Evolutionary conservation across 257 asterid species (phyloP).

Genomic region (Jaltomata sinuosa): DNA sequence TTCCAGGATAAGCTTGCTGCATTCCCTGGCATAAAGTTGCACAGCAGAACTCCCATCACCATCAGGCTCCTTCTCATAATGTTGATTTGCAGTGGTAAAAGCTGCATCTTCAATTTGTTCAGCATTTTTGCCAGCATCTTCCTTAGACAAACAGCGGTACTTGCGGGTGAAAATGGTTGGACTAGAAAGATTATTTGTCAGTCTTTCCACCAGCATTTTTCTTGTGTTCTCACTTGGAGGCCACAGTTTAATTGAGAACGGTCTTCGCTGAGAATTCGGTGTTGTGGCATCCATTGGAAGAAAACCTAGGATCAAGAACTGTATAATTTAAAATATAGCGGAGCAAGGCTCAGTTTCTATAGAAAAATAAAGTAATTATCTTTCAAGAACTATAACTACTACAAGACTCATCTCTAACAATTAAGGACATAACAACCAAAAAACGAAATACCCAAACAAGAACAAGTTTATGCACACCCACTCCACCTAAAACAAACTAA

Average conservation of each 20-base stretch:
- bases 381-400: not conserved
- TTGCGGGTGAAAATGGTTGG: slow-evolving; percentile 90
- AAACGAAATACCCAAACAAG: not conserved
- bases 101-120: slow-evolving; percentile 69
- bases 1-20: slow-evolving; percentile 78
- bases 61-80: slow-evolving; percentile 73
- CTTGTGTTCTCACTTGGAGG: slow-evolving; percentile 89
- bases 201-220: slow-evolving; percentile 62
- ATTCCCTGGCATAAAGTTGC: slow-evolving; percentile 85
- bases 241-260: slow-evolving; percentile 81
- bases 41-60: slow-evolving; percentile 98
- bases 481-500: not conserved
- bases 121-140: slow-evolving; percentile 56
- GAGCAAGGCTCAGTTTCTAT: not conserved
- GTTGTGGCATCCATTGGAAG: slow-evolving; percentile 50
- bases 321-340: too few relatives aligned
- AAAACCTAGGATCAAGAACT: slow-evolving; percentile 5
- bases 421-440: not conserved
- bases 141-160: slow-evolving; percentile 54
- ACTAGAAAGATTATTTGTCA: slow-evolving; percentile 72
- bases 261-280: slow-evolving; percentile 45
- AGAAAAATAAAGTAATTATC: not conserved
- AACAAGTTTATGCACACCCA: not conserved
- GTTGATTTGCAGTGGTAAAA: slow-evolving; percentile 47
- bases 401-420: not conserved